Conservation (phyloP, 495 filamentous ascomycete genomes). For the Wilcoxina mikolae region DNA sequence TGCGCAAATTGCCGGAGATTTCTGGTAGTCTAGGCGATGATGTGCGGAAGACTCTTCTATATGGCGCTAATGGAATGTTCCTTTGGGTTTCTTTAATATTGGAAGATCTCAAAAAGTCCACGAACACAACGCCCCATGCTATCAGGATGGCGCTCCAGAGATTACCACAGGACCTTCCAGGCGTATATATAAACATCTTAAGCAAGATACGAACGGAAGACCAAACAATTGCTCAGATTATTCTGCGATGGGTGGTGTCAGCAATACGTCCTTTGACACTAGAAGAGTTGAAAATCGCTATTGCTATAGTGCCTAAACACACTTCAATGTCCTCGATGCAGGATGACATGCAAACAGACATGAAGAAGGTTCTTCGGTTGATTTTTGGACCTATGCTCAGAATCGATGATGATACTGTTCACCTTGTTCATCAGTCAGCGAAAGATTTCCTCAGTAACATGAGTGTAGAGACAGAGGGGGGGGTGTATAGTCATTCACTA, state of each 20-base stretch:
- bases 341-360: slow-evolving; percentile 9
- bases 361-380: background rate
- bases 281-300: slow-evolving; percentile 8
- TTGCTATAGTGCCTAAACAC: slow-evolving; percentile 7
- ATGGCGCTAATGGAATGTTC: too few species aligned
- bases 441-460: slow-evolving; percentile 9
- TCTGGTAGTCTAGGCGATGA: too few species aligned
- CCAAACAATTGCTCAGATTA: background rate
- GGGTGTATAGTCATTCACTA: background rate
- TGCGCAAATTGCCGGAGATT: too few species aligned
- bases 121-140: too few species aligned
- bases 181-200: slow-evolving; percentile 10
- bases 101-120: too few species aligned
- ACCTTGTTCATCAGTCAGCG: slow-evolving; percentile 12
- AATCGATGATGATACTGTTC: slow-evolving; percentile 9
- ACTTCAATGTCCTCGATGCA: slow-evolving; percentile 9
- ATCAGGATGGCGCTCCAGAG: too few species aligned
- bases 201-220: background rate
- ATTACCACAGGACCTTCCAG: too few species aligned
- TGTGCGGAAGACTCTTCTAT: too few species aligned
- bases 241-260: slow-evolving; percentile 13
- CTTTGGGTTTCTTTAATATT: too few species aligned
- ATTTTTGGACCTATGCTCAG: slow-evolving; percentile 11
- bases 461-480: background rate
- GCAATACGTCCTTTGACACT: slow-evolving; percentile 9